phyloP scores from a whole-genome alignment of 2,329 filamentous ascomycete genomes.

The Colletotrichum neosansevieriae region DNA sequence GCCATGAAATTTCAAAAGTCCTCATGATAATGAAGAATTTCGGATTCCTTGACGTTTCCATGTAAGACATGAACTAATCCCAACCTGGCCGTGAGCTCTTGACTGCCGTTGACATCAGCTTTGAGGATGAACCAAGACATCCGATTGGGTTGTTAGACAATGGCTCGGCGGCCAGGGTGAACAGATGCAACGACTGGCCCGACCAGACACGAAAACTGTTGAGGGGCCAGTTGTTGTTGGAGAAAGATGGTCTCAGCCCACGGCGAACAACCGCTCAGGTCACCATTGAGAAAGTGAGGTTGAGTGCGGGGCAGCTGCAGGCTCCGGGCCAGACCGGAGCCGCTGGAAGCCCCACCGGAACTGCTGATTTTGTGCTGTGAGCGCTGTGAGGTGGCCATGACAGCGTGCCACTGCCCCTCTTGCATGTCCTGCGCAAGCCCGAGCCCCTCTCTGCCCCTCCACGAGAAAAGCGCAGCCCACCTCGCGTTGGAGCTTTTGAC shows the following conservation, averaged over 20 bases:
- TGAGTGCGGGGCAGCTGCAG: slow-evolving; percentile 38
- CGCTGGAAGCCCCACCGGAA: slow-evolving; percentile 29
- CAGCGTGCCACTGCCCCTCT: slow-evolving; percentile 15
- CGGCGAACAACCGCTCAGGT: slow-evolving; percentile 11
- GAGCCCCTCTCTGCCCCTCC: slow-evolving; percentile 37
- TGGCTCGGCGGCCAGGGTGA: slow-evolving; percentile 16
- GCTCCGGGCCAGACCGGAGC: slow-evolving; percentile 32
- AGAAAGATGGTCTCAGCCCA: slow-evolving; percentile 38
- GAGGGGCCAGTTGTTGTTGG: slow-evolving; percentile 36
- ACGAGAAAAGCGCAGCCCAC: slow-evolving; percentile 35
- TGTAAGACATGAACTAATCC: neutral
- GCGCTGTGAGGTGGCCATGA: slow-evolving; percentile 24
- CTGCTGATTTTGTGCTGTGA: slow-evolving; percentile 32
- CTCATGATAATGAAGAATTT: neutral
- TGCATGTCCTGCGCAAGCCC: slow-evolving; percentile 7
- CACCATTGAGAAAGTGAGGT: slow-evolving; percentile 26
- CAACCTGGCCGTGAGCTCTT: neutral
- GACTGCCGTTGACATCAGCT: neutral
- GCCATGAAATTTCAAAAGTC: neutral
- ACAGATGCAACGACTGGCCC: slow-evolving; percentile 18
- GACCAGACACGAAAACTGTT: slow-evolving; percentile 36
- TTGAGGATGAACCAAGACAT: neutral
- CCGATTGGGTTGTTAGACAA: slow-evolving; percentile 18
- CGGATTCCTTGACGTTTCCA: neutral
- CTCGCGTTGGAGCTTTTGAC: slow-evolving; percentile 38